Conservation (phyloP, 2,329 filamentous ascomycete species). For the Trichoderma breve region DNA sequence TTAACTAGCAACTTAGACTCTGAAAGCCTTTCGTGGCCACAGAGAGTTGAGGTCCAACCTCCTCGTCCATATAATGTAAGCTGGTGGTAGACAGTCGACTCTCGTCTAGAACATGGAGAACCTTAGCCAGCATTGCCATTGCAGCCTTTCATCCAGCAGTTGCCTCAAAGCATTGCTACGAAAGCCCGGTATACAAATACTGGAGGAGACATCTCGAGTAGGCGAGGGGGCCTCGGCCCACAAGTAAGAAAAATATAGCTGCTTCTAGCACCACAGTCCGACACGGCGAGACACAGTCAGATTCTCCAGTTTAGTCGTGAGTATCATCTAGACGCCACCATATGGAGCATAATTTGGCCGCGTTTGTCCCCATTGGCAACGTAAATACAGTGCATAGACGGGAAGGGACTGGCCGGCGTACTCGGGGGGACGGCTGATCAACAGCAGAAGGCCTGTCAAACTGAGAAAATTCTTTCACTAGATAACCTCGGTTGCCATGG, state of each 20-base stretch:
- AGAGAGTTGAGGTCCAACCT: not conserved
- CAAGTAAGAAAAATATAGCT: not conserved
- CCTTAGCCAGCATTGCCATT: not conserved
- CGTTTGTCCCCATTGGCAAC: not conserved
- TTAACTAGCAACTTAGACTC: not conserved
- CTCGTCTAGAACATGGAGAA: not conserved
- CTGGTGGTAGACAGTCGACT: not conserved
- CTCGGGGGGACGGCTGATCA: not conserved
- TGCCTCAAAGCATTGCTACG: not conserved
- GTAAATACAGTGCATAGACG: not conserved
- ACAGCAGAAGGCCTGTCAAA: not conserved
- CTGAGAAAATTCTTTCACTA: not conserved
- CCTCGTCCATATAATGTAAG: not conserved
- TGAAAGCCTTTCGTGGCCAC: not conserved
- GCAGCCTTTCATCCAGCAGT: not conserved
- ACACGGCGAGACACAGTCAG: not conserved
- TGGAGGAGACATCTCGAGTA: not conserved
- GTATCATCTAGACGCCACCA: conserved; percentile 7
- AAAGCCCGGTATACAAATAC: not conserved
- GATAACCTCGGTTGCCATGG: not conserved
- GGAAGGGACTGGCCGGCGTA: not conserved
- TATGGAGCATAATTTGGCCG: not conserved
- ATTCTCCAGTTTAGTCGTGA: not conserved
- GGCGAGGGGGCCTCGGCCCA: not conserved
- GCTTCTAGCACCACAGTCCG: not conserved